Evolutionary conservation across 352 stramenopile genomes (phyloP).

Genomic region (Globisporangium irregulare): DNA sequence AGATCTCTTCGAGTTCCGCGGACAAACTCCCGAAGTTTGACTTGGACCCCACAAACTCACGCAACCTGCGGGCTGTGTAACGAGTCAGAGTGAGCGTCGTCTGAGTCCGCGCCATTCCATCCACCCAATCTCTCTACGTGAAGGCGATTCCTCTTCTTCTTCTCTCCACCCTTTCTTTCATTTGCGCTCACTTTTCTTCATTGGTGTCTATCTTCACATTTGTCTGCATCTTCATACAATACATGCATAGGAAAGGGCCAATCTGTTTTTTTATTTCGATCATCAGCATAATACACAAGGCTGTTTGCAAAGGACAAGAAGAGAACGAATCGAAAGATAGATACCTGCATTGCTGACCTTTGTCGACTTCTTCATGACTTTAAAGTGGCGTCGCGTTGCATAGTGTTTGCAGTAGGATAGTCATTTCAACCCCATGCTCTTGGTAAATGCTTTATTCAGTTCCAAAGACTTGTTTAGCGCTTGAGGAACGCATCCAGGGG

Average conservation of each 20-base stretch:
- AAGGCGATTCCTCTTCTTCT: neutral
- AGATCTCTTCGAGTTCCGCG: neutral
- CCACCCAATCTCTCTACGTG: neutral
- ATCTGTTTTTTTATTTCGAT: neutral
- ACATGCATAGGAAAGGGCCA: neutral
- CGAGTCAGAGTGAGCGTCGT: neutral
- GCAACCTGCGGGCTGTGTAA: neutral
- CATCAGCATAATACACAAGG: neutral
- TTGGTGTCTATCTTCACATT: neutral
- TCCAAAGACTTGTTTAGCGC: neutral
- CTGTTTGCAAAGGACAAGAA: neutral
- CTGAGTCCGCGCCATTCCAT: neutral
- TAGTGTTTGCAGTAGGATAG: neutral
- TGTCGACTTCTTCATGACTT: neutral
- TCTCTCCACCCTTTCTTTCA: neutral
- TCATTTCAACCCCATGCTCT: neutral
- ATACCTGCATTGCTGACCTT: neutral
- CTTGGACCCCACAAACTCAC: too few relatives aligned
- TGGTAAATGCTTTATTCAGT: too few relatives aligned
- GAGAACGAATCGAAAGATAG: neutral
- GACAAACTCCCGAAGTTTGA: too few relatives aligned
- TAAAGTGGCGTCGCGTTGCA: too few relatives aligned
- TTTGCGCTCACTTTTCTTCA: neutral
- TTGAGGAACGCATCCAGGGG: slow-evolving; percentile 51
- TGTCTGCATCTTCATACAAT: neutral